Percentiles rank a stretch among this genome's conserved stretches.
phyloP scores from a whole-genome alignment of 805 yeast genomes.

The Jamesozyma lodderae region DNA sequence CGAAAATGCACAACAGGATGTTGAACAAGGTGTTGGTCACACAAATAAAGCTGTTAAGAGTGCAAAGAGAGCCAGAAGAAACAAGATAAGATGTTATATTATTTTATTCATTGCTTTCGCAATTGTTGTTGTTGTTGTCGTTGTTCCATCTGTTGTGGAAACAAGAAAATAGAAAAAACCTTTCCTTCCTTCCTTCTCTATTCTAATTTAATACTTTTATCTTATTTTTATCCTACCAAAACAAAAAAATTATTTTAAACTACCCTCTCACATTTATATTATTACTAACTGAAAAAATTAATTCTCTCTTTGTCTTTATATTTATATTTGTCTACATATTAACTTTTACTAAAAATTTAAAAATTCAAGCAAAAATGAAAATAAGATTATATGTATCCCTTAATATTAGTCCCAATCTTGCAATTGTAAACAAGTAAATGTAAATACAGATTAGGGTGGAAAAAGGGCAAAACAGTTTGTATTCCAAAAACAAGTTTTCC shows the following conservation, averaged over 20 bases:
- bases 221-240: neutral
- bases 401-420: slow-evolving; percentile 29
- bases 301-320: neutral
- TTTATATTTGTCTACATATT: neutral
- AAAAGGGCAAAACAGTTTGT: slow-evolving; percentile 22
- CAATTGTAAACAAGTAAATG: slow-evolving; percentile 9
- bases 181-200: neutral
- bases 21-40: slow-evolving; percentile 91
- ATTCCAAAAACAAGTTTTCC: slow-evolving; percentile 32
- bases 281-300: no score
- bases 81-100: slow-evolving; percentile 78
- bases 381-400: slow-evolving; percentile 18
- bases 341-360: neutral
- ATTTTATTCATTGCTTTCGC: slow-evolving; percentile 50
- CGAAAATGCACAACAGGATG: slow-evolving; percentile 74
- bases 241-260: neutral
- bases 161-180: slow-evolving; percentile 11
- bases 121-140: slow-evolving; percentile 60
- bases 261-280: no score
- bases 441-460: slow-evolving; percentile 30
- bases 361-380: neutral
- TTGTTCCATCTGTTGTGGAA: slow-evolving; percentile 37
- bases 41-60: slow-evolving; percentile 80
- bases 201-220: neutral
- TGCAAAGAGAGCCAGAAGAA: slow-evolving; percentile 84